A percentile compares a stretch with the other conserved stretches of the same genome.
These are phyloP conservation scores for Kwoniella dendrophila DNA, from an alignment of 768 basidiomycete species.

Conservation along the genomic window DNA sequence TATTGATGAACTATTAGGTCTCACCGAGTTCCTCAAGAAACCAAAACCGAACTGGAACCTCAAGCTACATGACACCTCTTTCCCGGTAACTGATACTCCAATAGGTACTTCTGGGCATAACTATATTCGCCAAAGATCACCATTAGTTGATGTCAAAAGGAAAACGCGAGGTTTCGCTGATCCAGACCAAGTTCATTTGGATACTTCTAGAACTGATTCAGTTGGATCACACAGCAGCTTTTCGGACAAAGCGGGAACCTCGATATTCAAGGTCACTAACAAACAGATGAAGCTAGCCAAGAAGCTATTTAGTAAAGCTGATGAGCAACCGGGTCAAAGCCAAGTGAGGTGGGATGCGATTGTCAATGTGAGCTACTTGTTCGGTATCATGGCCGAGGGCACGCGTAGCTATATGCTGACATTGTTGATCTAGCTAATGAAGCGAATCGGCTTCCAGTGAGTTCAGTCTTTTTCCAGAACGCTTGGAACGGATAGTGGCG, in stretches of 20 bases:
- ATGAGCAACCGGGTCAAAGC: no score
- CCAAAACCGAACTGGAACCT: not conserved
- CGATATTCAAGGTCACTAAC: no score
- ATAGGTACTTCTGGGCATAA: not conserved
- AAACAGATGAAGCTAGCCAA: no score
- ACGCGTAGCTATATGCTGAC: not conserved
- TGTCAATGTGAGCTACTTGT: not conserved
- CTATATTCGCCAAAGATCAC: not conserved
- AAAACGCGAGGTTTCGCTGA: not conserved
- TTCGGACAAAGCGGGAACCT: no score
- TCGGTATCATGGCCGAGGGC: not conserved
- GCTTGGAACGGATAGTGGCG: not conserved
- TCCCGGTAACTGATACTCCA: not conserved
- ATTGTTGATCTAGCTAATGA: not conserved
- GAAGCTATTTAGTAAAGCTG: no score
- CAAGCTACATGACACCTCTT: not conserved
- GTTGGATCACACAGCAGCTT: no score
- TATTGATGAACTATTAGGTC: not conserved
- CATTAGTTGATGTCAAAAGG: not conserved
- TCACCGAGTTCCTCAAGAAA: not conserved
- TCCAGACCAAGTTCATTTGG: no score
- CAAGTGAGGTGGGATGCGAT: no score
- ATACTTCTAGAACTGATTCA: no score
- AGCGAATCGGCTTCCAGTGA: not conserved
- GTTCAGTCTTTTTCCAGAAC: not conserved